Percentiles rank a stretch among this genome's conserved stretches.
Evolutionary conservation across 352 stramenopile species (phyloP).

Genomic region (Discostella stelligera): DNA sequence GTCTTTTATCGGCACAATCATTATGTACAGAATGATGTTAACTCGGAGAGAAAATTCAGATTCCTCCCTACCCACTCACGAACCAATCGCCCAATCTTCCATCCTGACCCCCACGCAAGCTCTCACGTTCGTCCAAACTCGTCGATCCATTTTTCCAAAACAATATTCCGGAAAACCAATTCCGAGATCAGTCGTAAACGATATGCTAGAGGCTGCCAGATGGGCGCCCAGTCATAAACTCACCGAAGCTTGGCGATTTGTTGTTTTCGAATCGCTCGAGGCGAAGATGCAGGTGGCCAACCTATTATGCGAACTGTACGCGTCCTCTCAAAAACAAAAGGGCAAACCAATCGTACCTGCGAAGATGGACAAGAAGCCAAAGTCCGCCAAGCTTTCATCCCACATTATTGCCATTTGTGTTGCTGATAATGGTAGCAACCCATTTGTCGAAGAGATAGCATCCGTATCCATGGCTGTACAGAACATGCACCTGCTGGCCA

Average conservation of each 20-base stretch:
- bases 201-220: conserved; percentile 40
- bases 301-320: conserved; percentile 31
- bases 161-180: conserved; percentile 32
- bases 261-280: conserved; percentile 30
- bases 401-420: conserved; percentile 44
- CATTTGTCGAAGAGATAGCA: conserved; percentile 40
- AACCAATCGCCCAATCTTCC: not conserved
- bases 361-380: conserved; percentile 47
- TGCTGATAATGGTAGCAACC: conserved; percentile 13
- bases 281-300: conserved; percentile 16
- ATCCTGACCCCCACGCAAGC: conserved; percentile 13
- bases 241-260: conserved; percentile 45
- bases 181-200: conserved; percentile 19
- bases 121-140: conserved; percentile 23
- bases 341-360: conserved; percentile 28
- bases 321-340: conserved; percentile 11
- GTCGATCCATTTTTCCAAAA: conserved; percentile 47
- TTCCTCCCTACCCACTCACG: not conserved
- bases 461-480: conserved; percentile 40
- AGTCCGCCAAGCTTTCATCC: conserved; percentile 21
- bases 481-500: conserved; percentile 44
- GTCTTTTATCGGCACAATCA: conserved; percentile 10
- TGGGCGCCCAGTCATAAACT: conserved; percentile 46
- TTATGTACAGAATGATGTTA: not conserved
- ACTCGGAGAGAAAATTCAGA: not conserved